Evolutionary conservation across 129 eudicot species (phyloP), one percentile per base, ranked within the genome.

Genomic region (Escallonia herrerae): DNA sequence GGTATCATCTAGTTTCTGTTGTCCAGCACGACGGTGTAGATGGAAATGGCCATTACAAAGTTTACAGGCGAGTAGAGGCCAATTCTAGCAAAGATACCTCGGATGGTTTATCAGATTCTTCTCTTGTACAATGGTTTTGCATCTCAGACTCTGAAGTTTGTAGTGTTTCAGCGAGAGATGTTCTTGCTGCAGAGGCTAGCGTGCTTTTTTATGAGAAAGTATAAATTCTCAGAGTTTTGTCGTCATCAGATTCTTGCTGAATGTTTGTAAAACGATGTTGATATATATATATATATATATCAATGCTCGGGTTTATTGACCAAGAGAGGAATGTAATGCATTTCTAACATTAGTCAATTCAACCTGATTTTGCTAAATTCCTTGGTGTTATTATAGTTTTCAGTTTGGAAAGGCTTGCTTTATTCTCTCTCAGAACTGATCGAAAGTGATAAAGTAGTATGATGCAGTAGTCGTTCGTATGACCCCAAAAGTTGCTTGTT

Each of bases 41-140:
- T 11, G 86, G 91, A 74, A 55, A 85, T 11, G 98, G 98, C 39
- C 98, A 93, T 72, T 93, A 93, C 70, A 89, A 77, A 5, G 91
- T 93, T 65, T 93, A 88, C 77, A 77, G 96, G 83, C 80, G 88
- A 81, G 86, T 76, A 41, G 63, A 38, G 65, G 74, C 44, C 56
- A 67, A 65, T n/a, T 38, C 64, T 7, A 74, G 65, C 14, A 65
- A 56, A 11, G 84, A 54, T 37, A 69, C 50, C 65, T 62, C 62
- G 7, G 72, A 42, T 62, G 74, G 59, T 10, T 22, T 58, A 6
- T 58, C 50, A 8, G 81, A 66, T 49, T 67, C 70, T 61, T 54
- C 66, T 65, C 56, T 56, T 63, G 70, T 75, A 53, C 78, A 77
- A 15, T 93, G 98, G 98, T 86, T 93, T 62, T 76, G 85, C 63